Evolutionary conservation across 305 asterid species (phyloP).

Genomic region (Rubia peregrina): DNA sequence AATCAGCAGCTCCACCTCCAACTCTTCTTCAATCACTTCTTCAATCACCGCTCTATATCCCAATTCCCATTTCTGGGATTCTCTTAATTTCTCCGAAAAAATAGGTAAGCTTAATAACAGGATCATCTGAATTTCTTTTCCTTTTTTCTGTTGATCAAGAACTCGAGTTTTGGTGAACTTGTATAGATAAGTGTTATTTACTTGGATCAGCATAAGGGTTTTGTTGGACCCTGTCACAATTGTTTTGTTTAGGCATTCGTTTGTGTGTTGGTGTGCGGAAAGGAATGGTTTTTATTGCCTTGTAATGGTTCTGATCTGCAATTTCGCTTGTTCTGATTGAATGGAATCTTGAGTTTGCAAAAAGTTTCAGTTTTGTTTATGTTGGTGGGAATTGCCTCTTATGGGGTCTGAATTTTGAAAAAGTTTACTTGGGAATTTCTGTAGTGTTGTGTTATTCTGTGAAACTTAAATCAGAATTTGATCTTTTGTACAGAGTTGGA

Average conservation of each 20-base stretch:
- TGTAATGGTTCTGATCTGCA: slow-evolving; percentile 9
- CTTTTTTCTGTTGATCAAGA: background rate
- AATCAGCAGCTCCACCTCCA: slow-evolving; percentile 13
- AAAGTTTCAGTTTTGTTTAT: background rate
- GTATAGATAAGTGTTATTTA: background rate
- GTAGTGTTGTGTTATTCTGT: background rate
- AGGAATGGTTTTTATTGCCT: background rate
- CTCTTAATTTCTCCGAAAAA: background rate
- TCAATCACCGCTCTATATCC: background rate
- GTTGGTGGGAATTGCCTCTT: background rate
- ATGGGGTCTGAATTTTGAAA: background rate
- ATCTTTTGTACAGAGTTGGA: background rate
- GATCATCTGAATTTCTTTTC: background rate
- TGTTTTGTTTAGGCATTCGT: background rate
- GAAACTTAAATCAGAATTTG: background rate
- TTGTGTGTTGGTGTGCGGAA: background rate
- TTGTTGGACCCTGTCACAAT: background rate
- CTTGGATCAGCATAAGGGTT: slow-evolving; percentile 14
- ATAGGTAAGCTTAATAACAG: background rate
- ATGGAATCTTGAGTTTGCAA: slow-evolving; percentile 3
- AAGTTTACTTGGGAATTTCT: background rate
- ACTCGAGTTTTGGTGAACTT: background rate
- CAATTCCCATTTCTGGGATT: background rate
- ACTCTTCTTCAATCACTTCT: slow-evolving; percentile 10
- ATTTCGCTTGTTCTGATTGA: background rate